Evolutionary conservation across 768 basidiomycete species (phyloP).

Genomic region (Tulasnella calospora): DNA sequence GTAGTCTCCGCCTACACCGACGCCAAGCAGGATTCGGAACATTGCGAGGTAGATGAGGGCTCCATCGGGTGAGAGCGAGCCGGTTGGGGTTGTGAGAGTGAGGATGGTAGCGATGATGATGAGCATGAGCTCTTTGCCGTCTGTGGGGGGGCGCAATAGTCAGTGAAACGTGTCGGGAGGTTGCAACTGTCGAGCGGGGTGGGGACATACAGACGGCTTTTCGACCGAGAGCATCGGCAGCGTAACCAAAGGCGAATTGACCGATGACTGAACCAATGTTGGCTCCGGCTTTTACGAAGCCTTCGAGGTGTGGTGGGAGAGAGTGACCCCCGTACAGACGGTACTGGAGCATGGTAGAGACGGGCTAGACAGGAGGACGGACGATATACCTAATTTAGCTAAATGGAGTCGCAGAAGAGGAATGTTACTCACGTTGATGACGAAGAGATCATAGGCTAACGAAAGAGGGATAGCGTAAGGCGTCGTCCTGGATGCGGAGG

Average conservation of each 20-base stretch:
- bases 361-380: constrained; percentile 9
- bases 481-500: neutral
- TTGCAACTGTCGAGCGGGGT: neutral
- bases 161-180: neutral
- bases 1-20: constrained; percentile 77
- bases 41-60: constrained; percentile 34
- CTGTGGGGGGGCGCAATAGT: neutral
- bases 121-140: constrained; percentile 49
- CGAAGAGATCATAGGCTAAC: constrained; percentile 63
- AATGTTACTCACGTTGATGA: constrained; percentile 52
- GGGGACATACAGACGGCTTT: constrained; percentile 50
- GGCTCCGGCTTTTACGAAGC: constrained; percentile 60
- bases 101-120: constrained; percentile 75
- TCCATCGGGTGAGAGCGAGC: constrained; percentile 1
- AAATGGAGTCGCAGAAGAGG: neutral
- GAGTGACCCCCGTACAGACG: constrained; percentile 51
- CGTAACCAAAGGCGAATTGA: constrained; percentile 41
- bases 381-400: neutral
- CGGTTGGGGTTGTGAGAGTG: constrained; percentile 58
- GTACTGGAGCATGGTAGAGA: constrained; percentile 45
- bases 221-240: constrained; percentile 62
- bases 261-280: constrained; percentile 62
- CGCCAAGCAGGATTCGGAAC: constrained; percentile 67
- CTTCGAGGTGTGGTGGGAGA: constrained; percentile 54
- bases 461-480: neutral